Evolutionary conservation across 2,329 filamentous ascomycete genomes (phyloP), one percentile per base, ranked within the genome.

Genomic region (Berkeleyomyces basicola): DNA sequence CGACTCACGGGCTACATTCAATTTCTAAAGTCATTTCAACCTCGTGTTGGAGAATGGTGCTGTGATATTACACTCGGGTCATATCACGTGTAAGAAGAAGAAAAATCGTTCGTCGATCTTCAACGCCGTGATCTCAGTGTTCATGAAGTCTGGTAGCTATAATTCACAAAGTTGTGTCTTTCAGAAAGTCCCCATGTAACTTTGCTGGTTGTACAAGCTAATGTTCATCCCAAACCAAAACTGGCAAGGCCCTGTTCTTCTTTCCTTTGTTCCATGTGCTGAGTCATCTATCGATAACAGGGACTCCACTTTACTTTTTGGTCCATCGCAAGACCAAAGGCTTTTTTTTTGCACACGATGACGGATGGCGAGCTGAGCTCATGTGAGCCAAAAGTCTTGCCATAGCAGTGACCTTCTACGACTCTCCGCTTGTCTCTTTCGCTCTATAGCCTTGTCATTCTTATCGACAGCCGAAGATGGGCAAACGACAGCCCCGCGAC

Each of bases 401-500:
- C 49, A 16, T 10, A 53, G 43, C 43, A 53, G 49, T 14, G 14
- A 37, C 3, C 49, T 53, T 3, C 23, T 9, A 11, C 44, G n/a
- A 16, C 51, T 23, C 10, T 23, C 47, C 10, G 14, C 10, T 36
- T 53, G 10, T 6, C 49, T 14, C 7, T 3, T 14, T 14, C n/a
- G 10, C 9, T 3, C 36, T 7, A 46, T n/a, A 11, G 7, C 43
- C 4, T 46, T 4, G 43, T 3, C 43, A 16, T 14, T 43, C 31
- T 5, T 51, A 7, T 33, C 16, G 6, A 23, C 23, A 7, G 2
- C 33, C 49, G 49, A 33, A 53, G 55, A 80, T 80, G 78, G 72
- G 71, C 36, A 81, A 80, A 70, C 71, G 78, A 66, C 69, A 72
- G 61, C 70, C 73, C 43, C 69, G 70, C 59, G 73, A 72, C 59